These are phyloP conservation scores for Ustilago vetiveriae DNA, from an alignment of 1,284 basidiomycete species.

Conservation along the genomic window DNA sequence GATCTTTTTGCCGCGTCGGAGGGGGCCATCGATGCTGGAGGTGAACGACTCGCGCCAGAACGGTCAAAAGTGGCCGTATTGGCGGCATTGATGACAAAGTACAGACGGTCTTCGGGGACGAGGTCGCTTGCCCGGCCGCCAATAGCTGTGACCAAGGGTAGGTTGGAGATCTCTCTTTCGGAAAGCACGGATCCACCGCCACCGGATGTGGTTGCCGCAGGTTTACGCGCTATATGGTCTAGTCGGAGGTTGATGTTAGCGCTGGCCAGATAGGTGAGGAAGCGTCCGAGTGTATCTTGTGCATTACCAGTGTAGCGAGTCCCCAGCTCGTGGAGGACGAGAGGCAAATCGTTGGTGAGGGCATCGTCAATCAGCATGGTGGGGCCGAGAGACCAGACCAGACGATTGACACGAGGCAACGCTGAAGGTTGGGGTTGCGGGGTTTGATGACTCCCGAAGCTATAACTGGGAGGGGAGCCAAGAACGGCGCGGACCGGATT, in stretches of 20 bases:
- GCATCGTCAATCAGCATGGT: slow-evolving; percentile 52
- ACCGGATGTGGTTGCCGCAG: slow-evolving; percentile 3
- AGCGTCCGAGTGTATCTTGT: slow-evolving; percentile 59
- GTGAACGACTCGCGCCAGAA: not conserved
- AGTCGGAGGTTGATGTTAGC: slow-evolving; percentile 57
- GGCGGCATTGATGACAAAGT: slow-evolving; percentile 54
- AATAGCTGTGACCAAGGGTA: slow-evolving; percentile 54
- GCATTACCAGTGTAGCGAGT: slow-evolving; percentile 55
- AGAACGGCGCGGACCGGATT: slow-evolving; percentile 43
- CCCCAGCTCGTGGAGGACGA: slow-evolving; percentile 51
- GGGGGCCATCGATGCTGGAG: not conserved
- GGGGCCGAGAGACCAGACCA: slow-evolving; percentile 58
- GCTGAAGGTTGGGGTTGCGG: not conserved
- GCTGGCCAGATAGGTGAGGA: slow-evolving; percentile 56
- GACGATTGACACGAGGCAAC: slow-evolving; percentile 18
- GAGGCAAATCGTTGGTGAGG: slow-evolving; percentile 50
- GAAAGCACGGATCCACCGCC: slow-evolving; percentile 4
- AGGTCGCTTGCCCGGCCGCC: slow-evolving; percentile 43
- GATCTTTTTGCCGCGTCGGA: slow-evolving; percentile 27
- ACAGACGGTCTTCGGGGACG: slow-evolving; percentile 47
- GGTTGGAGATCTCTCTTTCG: slow-evolving; percentile 44
- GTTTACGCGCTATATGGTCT: slow-evolving; percentile 35
- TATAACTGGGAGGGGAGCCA: slow-evolving; percentile 40
- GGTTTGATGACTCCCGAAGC: not conserved
- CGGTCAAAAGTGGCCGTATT: slow-evolving; percentile 43